Conservation (phyloP, 108 stramenopile species). For the Nitzschia palea region DNA sequence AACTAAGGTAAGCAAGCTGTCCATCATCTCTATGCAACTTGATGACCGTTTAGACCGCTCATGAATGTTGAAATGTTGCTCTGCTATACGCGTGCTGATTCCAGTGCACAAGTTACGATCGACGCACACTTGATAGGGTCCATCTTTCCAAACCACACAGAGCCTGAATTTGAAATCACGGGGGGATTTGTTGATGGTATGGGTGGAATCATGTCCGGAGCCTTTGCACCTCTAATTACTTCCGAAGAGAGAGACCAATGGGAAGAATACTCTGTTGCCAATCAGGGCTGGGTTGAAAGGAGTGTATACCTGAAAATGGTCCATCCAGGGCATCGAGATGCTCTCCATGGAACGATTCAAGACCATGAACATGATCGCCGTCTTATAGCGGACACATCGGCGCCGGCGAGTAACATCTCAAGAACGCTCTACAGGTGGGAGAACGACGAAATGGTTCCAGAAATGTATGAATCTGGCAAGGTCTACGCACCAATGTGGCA, state of each 20-base stretch:
- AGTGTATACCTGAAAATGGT: constrained; percentile 12
- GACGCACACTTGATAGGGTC: not conserved
- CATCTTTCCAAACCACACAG: constrained; percentile 7
- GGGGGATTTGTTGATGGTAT: constrained; percentile 29
- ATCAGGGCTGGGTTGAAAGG: constrained; percentile 22
- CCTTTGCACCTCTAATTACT: constrained; percentile 22
- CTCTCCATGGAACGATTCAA: constrained; percentile 15
- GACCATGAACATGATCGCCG: constrained; percentile 20
- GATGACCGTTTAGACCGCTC: no score
- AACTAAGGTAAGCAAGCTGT: constrained; percentile 6
- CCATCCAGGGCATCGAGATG: constrained; percentile 10
- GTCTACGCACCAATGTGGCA: constrained; percentile 30
- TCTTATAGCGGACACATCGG: not conserved
- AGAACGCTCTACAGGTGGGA: constrained; percentile 4
- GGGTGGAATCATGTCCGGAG: constrained; percentile 27
- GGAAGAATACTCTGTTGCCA: constrained; percentile 17
- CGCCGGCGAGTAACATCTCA: not conserved
- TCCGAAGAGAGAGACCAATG: constrained; percentile 5
- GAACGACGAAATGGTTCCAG: not conserved
- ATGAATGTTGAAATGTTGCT: no score
- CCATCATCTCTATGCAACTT: no score
- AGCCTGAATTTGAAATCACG: constrained; percentile 14
- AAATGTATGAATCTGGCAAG: not conserved
- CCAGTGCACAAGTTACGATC: not conserved
- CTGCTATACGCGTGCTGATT: no score